phyloP scores from a whole-genome alignment of 1,284 basidiomycete genomes.

The Phylloporus sp. region DNA sequence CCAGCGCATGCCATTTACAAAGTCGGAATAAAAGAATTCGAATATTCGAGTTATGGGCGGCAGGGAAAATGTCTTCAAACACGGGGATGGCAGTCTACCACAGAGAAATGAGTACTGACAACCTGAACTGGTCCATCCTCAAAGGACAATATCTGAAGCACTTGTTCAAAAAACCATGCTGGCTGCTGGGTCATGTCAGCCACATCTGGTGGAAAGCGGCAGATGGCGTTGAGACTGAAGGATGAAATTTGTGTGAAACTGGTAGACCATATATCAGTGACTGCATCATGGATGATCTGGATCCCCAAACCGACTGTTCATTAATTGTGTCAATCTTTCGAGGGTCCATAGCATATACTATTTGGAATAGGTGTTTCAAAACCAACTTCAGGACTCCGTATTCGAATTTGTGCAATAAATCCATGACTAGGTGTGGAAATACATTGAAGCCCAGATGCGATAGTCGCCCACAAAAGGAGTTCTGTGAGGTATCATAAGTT shows the following conservation, averaged over 20 bases:
- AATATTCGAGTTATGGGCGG: not conserved
- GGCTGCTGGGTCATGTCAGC: not conserved
- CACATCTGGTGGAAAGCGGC: conserved; percentile 4
- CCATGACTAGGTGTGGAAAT: not conserved
- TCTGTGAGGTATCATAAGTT: not conserved
- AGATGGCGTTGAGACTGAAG: not conserved
- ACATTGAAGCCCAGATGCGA: not conserved
- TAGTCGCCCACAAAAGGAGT: conserved; percentile 2
- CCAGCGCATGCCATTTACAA: conserved; percentile 6
- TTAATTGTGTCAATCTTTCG: conserved; percentile 1
- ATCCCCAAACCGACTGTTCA: not conserved
- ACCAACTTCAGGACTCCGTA: not conserved
- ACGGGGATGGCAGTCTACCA: not conserved
- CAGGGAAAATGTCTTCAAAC: conserved; percentile 7
- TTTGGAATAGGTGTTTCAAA: conserved; percentile 1
- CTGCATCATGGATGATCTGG: not conserved
- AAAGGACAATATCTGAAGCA: not conserved
- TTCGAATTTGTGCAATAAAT: conserved; percentile 8
- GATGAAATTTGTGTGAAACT: conserved; percentile 6
- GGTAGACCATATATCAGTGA: not conserved
- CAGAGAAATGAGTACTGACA: no score
- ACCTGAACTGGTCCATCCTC: not conserved
- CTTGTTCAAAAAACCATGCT: not conserved
- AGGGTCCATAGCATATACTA: not conserved
- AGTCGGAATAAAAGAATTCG: conserved; percentile 2